Percentiles rank a stretch among this genome's conserved stretches.
phyloP scores from a whole-genome alignment of 73 alveolate genomes.

The Durusdinium trenchii region DNA sequence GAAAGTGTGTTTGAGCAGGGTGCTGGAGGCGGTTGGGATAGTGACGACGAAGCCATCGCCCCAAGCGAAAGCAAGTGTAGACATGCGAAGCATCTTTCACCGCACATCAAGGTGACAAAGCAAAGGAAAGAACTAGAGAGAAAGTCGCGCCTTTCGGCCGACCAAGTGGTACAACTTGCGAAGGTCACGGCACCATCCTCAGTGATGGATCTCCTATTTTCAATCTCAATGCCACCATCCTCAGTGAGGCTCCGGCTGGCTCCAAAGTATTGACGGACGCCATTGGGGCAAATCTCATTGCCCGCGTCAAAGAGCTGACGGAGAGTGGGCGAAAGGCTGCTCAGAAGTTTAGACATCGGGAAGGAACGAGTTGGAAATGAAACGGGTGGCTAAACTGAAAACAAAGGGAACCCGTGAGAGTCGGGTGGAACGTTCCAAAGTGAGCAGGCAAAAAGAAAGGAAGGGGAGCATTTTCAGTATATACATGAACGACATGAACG shows the following conservation, averaged over 20 bases:
- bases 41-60: conserved; percentile 53
- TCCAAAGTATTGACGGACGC: conserved; percentile 17
- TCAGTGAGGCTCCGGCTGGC: conserved; percentile 44
- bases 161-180: conserved; percentile 62
- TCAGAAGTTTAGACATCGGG: no score
- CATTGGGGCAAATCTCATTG: conserved; percentile 48
- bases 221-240: no score
- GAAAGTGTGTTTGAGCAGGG: neutral
- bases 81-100: neutral
- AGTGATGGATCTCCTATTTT: no score
- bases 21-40: conserved; percentile 84
- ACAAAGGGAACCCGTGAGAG: neutral
- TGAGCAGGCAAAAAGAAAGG: neutral
- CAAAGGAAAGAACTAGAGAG: conserved; percentile 80
- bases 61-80: neutral
- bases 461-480: no score
- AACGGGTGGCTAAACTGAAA: no score
- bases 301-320: conserved; percentile 66
- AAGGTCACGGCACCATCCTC: conserved; percentile 40
- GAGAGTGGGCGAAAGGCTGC: conserved; percentile 80
- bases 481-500: no score
- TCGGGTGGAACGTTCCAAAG: neutral
- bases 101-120: conserved; percentile 52
- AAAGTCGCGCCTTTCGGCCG: conserved; percentile 73
- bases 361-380: no score